Conservation (phyloP, 768 basidiomycete species). For the Gloeophyllum trabeum region DNA sequence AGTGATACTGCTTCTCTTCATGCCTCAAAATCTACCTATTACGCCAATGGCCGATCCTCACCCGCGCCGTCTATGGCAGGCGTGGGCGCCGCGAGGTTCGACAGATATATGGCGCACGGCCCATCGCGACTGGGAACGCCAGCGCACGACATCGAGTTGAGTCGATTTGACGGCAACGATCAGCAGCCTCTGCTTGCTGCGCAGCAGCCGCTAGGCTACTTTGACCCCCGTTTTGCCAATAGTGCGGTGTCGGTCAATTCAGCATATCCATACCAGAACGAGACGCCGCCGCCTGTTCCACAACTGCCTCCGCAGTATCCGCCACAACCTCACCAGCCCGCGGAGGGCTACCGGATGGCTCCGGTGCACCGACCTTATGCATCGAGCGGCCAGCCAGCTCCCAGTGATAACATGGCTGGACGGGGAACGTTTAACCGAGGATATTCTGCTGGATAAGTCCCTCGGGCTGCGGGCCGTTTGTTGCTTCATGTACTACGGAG, state of each 20-base stretch:
- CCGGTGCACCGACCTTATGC: constrained; percentile 54
- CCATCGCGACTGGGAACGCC: constrained; percentile 25
- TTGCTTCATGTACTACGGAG: too few species aligned
- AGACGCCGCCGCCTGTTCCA: constrained; percentile 29
- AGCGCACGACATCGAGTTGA: constrained; percentile 38
- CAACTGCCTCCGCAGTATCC: constrained; percentile 29
- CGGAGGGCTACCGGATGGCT: constrained; percentile 40
- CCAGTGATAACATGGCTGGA: too few species aligned
- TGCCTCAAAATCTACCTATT: constrained; percentile 28
- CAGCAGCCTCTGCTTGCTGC: constrained; percentile 46
- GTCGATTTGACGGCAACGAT: constrained; percentile 37
- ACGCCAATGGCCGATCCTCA: constrained; percentile 26
- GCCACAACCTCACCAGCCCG: constrained; percentile 25
- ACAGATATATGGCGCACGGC: constrained; percentile 45
- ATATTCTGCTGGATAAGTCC: not conserved
- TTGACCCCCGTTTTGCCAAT: constrained; percentile 7
- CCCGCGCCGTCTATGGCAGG: constrained; percentile 22
- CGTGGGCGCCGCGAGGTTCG: constrained; percentile 30
- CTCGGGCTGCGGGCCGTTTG: too few species aligned
- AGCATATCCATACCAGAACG: too few species aligned
- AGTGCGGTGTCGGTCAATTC: constrained; percentile 12
- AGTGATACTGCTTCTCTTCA: constrained; percentile 29
- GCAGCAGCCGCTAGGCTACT: constrained; percentile 12
- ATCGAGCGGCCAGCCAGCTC: too few species aligned
- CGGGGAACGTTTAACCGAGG: not conserved